Base-by-base conservation (phyloP, 2,329 filamentous ascomycete genomes). In the Trichoderma aggressivum region DNA sequence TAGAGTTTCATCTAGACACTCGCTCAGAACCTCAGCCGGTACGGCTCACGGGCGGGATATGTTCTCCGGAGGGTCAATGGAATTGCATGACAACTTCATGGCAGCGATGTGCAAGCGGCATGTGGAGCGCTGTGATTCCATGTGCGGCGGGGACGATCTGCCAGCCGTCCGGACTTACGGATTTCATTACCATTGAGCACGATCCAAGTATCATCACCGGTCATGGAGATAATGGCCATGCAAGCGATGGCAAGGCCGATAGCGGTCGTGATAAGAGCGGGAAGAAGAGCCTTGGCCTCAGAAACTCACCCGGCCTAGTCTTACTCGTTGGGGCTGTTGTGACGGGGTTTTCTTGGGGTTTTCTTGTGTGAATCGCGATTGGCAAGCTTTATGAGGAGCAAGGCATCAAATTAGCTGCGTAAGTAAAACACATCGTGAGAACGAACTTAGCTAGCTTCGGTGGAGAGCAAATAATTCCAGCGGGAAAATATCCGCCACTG, bases 31-130 rank as follows among this genome's bases (percentile, higher is more conserved):
- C 43, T 21, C 36, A 11, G 47, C 26, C 36, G 11, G 28, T 10
- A n/a, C 47, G 28, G 16, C n/a, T 59, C 12, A 24, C 75, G 4
- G 84, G 84, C 24, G 78, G 82, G 2, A 74, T 77, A 5, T 87
- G 86, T 76, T 77, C 78, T 12, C 75, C 79, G 14, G 85, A 88
- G 71, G 86, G 86, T n/a, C 82, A 83, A 72, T 88, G 86, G 86
- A 86, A 87, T 77, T 88, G 86, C 79, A 83, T 87, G 79, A 81
- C 79, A 1, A 78, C 74, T 24, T 80, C 79, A 39, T 88, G 84
- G 79, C 86, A 88, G 77, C 82, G 86, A 32, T 88, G 86, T 74
- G 84, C 83, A 3, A 77, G 79, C 11, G 85, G 85, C 2, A 75
- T 71, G 12, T 88, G 86, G 86, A 85, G 82, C 72, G 77, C 72